Evolutionary conservation across 2,329 filamentous ascomycete species (phyloP), one percentile per base, ranked within the genome.

Genomic region (Aspergillus sp.): DNA sequence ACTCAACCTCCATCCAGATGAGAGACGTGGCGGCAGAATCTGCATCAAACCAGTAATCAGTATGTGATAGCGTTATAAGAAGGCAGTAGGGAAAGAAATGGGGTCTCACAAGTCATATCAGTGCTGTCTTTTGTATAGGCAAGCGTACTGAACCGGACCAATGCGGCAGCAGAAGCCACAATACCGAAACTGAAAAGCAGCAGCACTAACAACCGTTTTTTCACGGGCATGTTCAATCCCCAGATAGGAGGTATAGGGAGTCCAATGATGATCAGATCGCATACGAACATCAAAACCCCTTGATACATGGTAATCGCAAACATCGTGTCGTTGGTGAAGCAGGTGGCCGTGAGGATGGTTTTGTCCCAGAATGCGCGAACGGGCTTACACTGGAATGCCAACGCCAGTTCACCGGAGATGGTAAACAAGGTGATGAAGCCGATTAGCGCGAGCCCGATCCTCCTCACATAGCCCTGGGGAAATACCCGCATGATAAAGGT

Each of bases 1-100:
- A 63, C 23, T 63, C 61, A 7, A 61, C 49, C 5, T 52, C 50
- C 61, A 63, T 62, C 55, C 56, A 61, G 51, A 59, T 59, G 3
- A 62, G 45, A 3, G 61, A 57, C 1, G 50, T 48, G 4, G 53
- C 45, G 4, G 54, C 50, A 1, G 59, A 55, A 7, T 63, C 57
- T 58, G 31, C n/a, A 6, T n/a, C 21, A 13, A 4, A 36, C 23
- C n/a, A 17, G 16, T 25, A 9, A n/a, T 16, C 13, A 20, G 2
- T 38, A 42, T 19, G 25, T 13, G 23, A 16, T 21, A 40, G 23
- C 7, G 29, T 5, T 2, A 25, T 25, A 9, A 5, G 3, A 25
- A 9, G 23, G 23, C 5, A 9, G 9, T 25, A 9, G 23, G 23
- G 23, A 25, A 9, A 7, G 23, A 25, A 25, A 6, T 5, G 9